Percentiles rank a stretch among this genome's conserved stretches.
phyloP scores from a whole-genome alignment of 2,329 filamentous ascomycete genomes.

The Stylonectria norvegica region DNA sequence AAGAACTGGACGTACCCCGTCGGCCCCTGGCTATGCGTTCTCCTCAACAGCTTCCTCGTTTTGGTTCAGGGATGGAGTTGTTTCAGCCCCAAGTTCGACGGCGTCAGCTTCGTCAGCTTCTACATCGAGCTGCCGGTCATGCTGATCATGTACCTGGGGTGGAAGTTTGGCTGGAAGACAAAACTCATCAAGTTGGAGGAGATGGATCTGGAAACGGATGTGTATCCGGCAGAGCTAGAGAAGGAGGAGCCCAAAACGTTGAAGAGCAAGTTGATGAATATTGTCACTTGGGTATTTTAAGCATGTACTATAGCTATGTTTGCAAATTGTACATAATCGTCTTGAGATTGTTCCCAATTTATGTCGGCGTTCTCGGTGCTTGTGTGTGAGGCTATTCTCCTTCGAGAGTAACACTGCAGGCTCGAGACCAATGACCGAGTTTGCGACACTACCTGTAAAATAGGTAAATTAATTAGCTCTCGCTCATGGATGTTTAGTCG shows the following conservation, averaged over 20 bases:
- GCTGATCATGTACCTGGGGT: slow-evolving; percentile 61
- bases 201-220: slow-evolving; percentile 61
- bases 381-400: too few relatives aligned
- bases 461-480: too few relatives aligned
- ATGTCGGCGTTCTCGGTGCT: too few relatives aligned
- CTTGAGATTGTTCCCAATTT: not conserved
- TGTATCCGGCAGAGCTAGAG: slow-evolving; percentile 47
- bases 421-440: too few relatives aligned
- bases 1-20: slow-evolving; percentile 65
- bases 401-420: too few relatives aligned
- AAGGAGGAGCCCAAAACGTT: slow-evolving; percentile 37
- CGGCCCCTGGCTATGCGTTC: slow-evolving; percentile 54
- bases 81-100: slow-evolving; percentile 57
- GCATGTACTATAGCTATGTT: not conserved
- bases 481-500: too few relatives aligned
- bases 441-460: too few relatives aligned
- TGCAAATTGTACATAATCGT: not conserved
- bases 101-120: slow-evolving; percentile 59
- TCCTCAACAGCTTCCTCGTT: slow-evolving; percentile 57
- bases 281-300: slow-evolving; percentile 35
- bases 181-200: slow-evolving; percentile 53
- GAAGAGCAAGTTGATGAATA: slow-evolving; percentile 40
- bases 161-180: slow-evolving; percentile 68
- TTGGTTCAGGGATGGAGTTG: slow-evolving; percentile 62
- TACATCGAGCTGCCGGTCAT: slow-evolving; percentile 63